phyloP scores from a whole-genome alignment of 129 eudicot species.

The Logfia minima region DNA sequence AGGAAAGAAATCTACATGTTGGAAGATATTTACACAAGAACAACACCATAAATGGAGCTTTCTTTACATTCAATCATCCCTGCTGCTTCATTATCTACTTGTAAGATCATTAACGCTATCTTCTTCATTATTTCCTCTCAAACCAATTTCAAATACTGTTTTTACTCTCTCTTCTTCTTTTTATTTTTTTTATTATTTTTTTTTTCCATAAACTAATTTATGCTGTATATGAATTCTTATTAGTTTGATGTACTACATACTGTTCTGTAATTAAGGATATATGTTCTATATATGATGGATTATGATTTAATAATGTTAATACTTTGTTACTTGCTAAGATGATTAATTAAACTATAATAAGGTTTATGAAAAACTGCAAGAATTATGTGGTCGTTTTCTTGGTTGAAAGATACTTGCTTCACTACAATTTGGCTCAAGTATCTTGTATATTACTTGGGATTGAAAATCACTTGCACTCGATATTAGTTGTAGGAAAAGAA shows the following conservation, averaged over 20 bases:
- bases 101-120: slow-evolving; percentile 33
- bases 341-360: slow-evolving; percentile 28
- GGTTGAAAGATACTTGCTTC: not conserved
- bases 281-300: not conserved
- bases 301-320: not conserved
- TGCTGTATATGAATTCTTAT: slow-evolving; percentile 2
- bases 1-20: slow-evolving; percentile 23
- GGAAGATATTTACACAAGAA: slow-evolving; percentile 23
- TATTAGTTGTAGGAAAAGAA: not conserved
- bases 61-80: slow-evolving; percentile 34
- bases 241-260: slow-evolving; percentile 9
- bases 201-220: not conserved
- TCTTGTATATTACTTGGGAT: not conserved
- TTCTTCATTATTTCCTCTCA: not conserved
- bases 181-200: not conserved
- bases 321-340: slow-evolving; percentile 20
- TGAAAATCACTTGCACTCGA: not conserved
- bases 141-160: not conserved
- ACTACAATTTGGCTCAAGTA: not conserved
- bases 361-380: slow-evolving; percentile 13
- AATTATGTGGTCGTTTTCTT: not conserved
- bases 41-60: slow-evolving; percentile 43
- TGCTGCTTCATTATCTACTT: slow-evolving; percentile 32
- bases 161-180: too few relatives aligned
- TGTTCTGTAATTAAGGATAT: not conserved